Percentiles rank a stretch among this genome's conserved stretches.
Evolutionary conservation across 2,329 filamentous ascomycete species (phyloP).

Genomic region (Coniochaeta sp.): DNA sequence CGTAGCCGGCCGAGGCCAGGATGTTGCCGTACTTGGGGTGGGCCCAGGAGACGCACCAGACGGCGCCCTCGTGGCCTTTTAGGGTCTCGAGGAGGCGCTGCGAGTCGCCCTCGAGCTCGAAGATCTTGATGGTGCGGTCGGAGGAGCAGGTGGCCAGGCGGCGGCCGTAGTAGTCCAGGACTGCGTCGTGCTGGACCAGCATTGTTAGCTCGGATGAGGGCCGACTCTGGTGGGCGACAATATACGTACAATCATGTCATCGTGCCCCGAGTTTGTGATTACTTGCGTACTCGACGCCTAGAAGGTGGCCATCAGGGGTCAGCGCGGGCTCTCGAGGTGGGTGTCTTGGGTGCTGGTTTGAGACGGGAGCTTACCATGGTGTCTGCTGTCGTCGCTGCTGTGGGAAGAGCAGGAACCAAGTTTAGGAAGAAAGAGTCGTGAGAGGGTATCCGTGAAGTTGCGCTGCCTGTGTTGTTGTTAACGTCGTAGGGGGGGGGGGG

Average conservation of each 20-base stretch:
- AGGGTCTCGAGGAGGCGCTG: conserved; percentile 88
- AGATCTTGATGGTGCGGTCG: conserved; percentile 98
- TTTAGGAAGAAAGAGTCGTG: too few species aligned
- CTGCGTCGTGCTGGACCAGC: conserved; percentile 74
- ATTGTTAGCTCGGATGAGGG: conserved; percentile 7
- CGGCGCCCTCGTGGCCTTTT: conserved; percentile 93
- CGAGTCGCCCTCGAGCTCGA: conserved; percentile 89
- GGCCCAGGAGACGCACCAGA: conserved; percentile 97
- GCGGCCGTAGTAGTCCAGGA: conserved; percentile 96
- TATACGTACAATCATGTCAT: conserved; percentile 96
- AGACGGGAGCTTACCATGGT: background rate
- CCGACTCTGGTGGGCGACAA: background rate
- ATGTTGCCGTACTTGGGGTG: conserved; percentile 99
- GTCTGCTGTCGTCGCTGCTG: background rate
- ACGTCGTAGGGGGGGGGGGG: too few species aligned
- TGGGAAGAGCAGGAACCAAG: too few species aligned
- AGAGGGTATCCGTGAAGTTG: too few species aligned
- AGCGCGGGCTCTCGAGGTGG: background rate
- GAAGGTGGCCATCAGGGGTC: background rate
- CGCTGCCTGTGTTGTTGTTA: too few species aligned
- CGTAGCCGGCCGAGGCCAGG: conserved; percentile 89
- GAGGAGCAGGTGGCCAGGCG: conserved; percentile 95
- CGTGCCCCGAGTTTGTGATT: conserved; percentile 81
- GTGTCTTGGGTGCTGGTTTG: background rate
- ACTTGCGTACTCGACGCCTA: conserved; percentile 52